A percentile compares a stretch with the other conserved stretches of the same genome.
Evolutionary conservation across 2,329 filamentous ascomycete genomes (phyloP).

Genomic region (Lasiodiplodia sp.): DNA sequence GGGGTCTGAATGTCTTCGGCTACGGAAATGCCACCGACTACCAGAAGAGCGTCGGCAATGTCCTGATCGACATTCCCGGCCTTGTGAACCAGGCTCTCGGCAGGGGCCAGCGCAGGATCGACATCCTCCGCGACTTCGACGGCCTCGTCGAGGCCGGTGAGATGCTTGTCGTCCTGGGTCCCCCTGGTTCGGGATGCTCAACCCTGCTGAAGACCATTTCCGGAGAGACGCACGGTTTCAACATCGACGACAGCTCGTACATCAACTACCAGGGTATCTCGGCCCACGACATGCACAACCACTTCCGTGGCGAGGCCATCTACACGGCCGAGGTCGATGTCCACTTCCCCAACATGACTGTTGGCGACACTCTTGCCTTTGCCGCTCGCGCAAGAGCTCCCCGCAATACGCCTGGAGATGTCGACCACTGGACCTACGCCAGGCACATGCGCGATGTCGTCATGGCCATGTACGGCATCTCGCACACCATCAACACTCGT

Average conservation of each 20-base stretch:
- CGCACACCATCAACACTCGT: conserved; percentile 72
- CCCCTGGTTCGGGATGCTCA: conserved; percentile 73
- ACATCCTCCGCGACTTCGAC: conserved; percentile 73
- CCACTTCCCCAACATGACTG: conserved; percentile 77
- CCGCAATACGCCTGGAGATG: conserved; percentile 63
- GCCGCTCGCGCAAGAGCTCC: conserved; percentile 74
- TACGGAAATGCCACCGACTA: conserved; percentile 59
- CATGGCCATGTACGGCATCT: conserved; percentile 78
- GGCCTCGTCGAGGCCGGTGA: conserved; percentile 73
- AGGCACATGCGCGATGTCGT: conserved; percentile 71
- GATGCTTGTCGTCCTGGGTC: conserved; percentile 76
- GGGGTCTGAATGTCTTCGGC: conserved; percentile 57
- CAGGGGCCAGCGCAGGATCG: conserved; percentile 53
- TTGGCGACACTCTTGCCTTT: conserved; percentile 79
- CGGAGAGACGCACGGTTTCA: conserved; percentile 81
- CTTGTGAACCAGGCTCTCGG: conserved; percentile 46
- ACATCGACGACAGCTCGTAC: conserved; percentile 71
- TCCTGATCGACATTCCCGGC: conserved; percentile 52
- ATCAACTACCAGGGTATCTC: conserved; percentile 82
- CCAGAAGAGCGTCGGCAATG: conserved; percentile 59
- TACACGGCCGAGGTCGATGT: conserved; percentile 85
- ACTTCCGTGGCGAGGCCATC: conserved; percentile 81
- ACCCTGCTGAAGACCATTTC: conserved; percentile 84
- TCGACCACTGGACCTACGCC: conserved; percentile 63
- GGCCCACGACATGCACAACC: conserved; percentile 74